Evolutionary conservation across 345 rosid genomes (phyloP).

Genomic region (Populus davidiana): DNA sequence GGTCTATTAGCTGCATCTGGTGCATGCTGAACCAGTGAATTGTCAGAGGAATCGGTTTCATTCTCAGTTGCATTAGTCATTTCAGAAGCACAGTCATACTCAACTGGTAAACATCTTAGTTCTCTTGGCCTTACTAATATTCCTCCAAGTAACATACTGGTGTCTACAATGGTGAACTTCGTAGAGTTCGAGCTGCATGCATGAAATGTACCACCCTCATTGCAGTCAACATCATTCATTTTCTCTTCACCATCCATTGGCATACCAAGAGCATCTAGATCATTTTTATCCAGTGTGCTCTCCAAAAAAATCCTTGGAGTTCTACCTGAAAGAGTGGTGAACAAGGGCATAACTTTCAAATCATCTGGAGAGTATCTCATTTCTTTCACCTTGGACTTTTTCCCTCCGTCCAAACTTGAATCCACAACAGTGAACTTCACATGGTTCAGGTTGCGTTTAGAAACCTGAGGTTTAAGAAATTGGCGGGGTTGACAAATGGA

Average conservation of each 20-base stretch:
- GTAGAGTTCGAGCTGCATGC: slow-evolving; percentile 15
- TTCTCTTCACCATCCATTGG: slow-evolving; percentile 32
- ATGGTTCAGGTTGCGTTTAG: slow-evolving; percentile 28
- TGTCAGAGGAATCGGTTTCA: slow-evolving; percentile 12
- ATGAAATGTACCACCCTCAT: slow-evolving; percentile 9
- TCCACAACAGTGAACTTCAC: slow-evolving; percentile 63
- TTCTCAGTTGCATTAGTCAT: slow-evolving; percentile 8
- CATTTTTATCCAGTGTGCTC: slow-evolving; percentile 17
- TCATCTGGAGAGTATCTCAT: slow-evolving; percentile 39
- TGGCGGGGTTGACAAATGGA: slow-evolving; percentile 28
- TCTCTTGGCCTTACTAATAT: slow-evolving; percentile 37
- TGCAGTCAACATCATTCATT: not conserved
- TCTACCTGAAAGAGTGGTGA: slow-evolving; percentile 23
- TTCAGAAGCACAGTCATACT: slow-evolving; percentile 21
- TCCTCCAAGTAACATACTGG: slow-evolving; percentile 45
- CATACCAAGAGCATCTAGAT: slow-evolving; percentile 23
- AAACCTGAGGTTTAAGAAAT: slow-evolving; percentile 64
- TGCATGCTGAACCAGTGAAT: slow-evolving; percentile 18
- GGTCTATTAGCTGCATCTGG: slow-evolving; percentile 6
- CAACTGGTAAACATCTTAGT: slow-evolving; percentile 40
- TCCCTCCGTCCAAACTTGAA: slow-evolving; percentile 46
- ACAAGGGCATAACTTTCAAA: slow-evolving; percentile 26
- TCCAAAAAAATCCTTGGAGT: slow-evolving; percentile 21
- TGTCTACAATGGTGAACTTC: slow-evolving; percentile 54
- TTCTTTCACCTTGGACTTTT: slow-evolving; percentile 46